These are phyloP conservation scores for Penicillium sp. DNA, from an alignment of 2,329 filamentous ascomycete genomes.

Conservation along the genomic window DNA sequence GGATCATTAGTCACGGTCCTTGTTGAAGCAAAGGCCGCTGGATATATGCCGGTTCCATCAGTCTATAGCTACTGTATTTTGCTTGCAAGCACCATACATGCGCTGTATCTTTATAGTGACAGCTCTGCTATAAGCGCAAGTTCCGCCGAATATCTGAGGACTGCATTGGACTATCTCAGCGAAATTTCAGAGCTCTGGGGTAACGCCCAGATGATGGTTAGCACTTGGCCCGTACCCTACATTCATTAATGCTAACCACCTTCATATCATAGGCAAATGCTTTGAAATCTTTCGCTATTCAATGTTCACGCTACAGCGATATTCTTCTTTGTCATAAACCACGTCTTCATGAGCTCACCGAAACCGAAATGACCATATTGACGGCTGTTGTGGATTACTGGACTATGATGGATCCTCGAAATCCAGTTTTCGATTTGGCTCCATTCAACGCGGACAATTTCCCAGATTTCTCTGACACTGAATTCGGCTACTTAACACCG, in stretches of 20 bases:
- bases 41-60: constrained; percentile 27
- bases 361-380: constrained; percentile 18
- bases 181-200: constrained; percentile 25
- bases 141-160: constrained; percentile 19
- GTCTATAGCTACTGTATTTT: constrained; percentile 31
- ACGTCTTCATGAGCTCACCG: constrained; percentile 18
- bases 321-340: constrained; percentile 19
- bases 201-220: constrained; percentile 25
- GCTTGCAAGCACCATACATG: constrained; percentile 28
- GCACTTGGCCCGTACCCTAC: not conserved
- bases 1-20: constrained; percentile 24
- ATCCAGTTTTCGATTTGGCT: constrained; percentile 17
- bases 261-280: constrained; percentile 12
- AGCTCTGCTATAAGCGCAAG: constrained; percentile 8
- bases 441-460: constrained; percentile 6
- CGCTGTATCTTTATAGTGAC: constrained; percentile 18
- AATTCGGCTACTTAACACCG: constrained; percentile 13
- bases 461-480: constrained; percentile 2
- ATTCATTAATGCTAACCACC: not conserved
- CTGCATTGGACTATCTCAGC: constrained; percentile 18
- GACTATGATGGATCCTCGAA: constrained; percentile 27
- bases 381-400: constrained; percentile 23
- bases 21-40: constrained; percentile 28
- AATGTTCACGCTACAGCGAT: constrained; percentile 21
- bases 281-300: constrained; percentile 19